Base-by-base conservation (phyloP, 352 stramenopile species). In the Phytopythium litorale region DNA sequence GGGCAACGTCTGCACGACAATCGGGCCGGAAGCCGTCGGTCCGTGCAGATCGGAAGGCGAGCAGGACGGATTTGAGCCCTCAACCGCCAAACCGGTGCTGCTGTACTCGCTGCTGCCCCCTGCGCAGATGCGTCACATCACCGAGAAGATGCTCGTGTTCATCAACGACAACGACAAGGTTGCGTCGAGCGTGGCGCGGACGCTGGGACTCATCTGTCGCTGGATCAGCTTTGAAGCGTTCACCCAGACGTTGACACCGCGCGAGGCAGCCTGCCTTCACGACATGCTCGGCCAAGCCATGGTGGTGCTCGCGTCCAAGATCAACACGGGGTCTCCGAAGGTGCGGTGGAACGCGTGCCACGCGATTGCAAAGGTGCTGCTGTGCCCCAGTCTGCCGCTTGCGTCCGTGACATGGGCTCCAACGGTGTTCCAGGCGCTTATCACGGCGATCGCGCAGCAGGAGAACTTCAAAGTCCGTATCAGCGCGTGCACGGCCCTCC, bases 391-490 rank as follows among this genome's bases (percentile, higher is more conserved):
- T n/a, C 63, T 96, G 30, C 84, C 87, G 6, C 70, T 96, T 21
- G 81, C 87, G 1, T 88, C 85, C 0, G 82, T 87, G 28, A 73
- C 86, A 4, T 96, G 87, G 87, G 86, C 87, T 0, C 84, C 87
- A 0, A 70, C 65, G 13, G 78, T 96, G 0, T 93, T 96, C 55
- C 83, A 90, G 33, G 81, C 87, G 19, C 58, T 96, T 23, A 69
- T 92, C 55, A 88, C 65, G 52, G 87, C 87, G 48, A 86, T 94
- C 35, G 66, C 78, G 2, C 87, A 96, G 67, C 87, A 96, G 64
- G 87, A 96, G 54, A 96, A 96, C 63, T 96, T 96, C 61, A 96
- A 96, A 54, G 87, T 96, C 7, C 87, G 87, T 4, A 96, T 96
- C 51, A 93, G 83, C 63, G 86, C 87, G 6, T 82, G 81, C 13